A percentile compares a stretch with the other conserved stretches of the same genome.
phyloP scores from a whole-genome alignment of 1,284 basidiomycete genomes.

The Trichosporon coremiiforme region DNA sequence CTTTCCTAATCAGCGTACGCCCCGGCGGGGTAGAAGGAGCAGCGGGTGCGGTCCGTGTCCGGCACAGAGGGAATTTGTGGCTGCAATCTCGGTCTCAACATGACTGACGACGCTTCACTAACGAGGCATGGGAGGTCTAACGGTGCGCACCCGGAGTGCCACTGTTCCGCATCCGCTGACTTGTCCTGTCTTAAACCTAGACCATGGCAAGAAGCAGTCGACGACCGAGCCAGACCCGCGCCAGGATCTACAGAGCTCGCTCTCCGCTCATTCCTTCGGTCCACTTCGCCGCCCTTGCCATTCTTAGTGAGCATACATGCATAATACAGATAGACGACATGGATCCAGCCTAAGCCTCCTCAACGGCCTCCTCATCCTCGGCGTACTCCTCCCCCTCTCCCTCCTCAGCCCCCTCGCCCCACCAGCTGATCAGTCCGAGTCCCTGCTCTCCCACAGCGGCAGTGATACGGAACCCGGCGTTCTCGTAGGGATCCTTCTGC shows the following conservation, averaged over 20 bases:
- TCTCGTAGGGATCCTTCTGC: conserved; percentile 26
- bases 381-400: conserved; percentile 24
- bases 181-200: too few species aligned
- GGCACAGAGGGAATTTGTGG: neutral
- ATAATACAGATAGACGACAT: conserved; percentile 12
- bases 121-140: neutral
- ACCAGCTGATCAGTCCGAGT: conserved; percentile 67
- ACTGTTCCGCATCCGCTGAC: neutral
- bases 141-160: neutral
- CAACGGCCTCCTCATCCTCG: neutral
- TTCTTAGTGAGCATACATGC: conserved; percentile 8
- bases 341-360: neutral
- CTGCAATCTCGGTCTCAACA: neutral
- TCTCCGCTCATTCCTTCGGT: neutral
- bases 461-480: conserved; percentile 28
- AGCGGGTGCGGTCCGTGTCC: neutral
- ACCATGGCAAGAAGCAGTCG: too few species aligned
- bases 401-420: conserved; percentile 54
- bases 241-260: too few species aligned
- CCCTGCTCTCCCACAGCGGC: conserved; percentile 89
- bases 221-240: too few species aligned
- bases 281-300: neutral
- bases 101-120: neutral
- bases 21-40: too few species aligned
- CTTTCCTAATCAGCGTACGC: too few species aligned